phyloP scores from a whole-genome alignment of 2,329 filamentous ascomycete genomes.

The Hypoxylon sp. region DNA sequence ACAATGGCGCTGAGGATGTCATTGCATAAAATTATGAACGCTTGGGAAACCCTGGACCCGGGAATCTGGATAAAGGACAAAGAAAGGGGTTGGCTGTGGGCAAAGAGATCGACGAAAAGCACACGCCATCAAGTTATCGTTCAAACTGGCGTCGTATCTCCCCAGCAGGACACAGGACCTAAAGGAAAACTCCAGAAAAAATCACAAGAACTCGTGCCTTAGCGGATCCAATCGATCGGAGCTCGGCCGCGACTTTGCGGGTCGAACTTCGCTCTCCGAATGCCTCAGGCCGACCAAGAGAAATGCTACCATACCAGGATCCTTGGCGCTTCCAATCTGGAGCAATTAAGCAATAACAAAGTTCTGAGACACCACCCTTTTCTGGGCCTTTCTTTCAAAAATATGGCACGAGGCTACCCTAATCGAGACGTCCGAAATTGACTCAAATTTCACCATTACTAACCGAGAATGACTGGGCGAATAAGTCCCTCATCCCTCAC shows the following conservation, averaged over 20 bases:
- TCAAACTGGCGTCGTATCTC: slow-evolving; percentile 18
- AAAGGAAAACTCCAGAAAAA: slow-evolving; percentile 21
- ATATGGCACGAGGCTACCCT: slow-evolving; percentile 19
- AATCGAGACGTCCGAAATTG: slow-evolving; percentile 22
- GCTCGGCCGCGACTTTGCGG: slow-evolving; percentile 32
- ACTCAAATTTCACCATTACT: slow-evolving; percentile 24
- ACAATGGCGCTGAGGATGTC: neutral
- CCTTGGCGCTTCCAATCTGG: slow-evolving; percentile 5
- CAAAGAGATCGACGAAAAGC: slow-evolving; percentile 16
- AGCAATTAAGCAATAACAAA: slow-evolving; percentile 22
- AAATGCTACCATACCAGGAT: slow-evolving; percentile 34
- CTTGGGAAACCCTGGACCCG: slow-evolving; percentile 16
- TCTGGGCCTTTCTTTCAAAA: slow-evolving; percentile 18
- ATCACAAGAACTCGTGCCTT: slow-evolving; percentile 28
- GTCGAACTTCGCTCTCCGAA: slow-evolving; percentile 40
- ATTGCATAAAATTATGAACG: slow-evolving; percentile 27
- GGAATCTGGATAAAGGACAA: slow-evolving; percentile 31
- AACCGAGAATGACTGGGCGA: slow-evolving; percentile 7
- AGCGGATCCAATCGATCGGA: slow-evolving; percentile 36
- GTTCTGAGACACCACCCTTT: slow-evolving; percentile 10
- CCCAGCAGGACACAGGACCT: neutral
- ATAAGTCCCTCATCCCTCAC: slow-evolving; percentile 40
- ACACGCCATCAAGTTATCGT: slow-evolving; percentile 20
- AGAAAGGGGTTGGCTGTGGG: slow-evolving; percentile 16
- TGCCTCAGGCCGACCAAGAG: slow-evolving; percentile 18